Percentiles rank a stretch among this genome's conserved stretches.
These are phyloP conservation scores for Solanum dulcamara DNA, from an alignment of 257 asterid species.

Conservation along the genomic window DNA sequence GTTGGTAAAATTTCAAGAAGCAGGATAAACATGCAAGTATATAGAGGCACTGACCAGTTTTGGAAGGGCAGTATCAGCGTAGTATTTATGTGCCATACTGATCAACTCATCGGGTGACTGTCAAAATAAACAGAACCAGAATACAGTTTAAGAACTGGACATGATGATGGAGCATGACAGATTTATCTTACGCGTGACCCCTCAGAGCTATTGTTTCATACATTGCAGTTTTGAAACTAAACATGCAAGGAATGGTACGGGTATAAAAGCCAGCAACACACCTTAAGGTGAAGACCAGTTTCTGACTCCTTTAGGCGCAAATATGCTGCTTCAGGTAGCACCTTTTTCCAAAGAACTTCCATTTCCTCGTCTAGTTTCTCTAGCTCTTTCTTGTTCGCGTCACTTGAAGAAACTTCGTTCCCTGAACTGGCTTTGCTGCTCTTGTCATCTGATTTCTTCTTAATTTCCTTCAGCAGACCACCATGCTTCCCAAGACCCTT, in stretches of 20 bases:
- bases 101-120: conserved; percentile 86
- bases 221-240: not conserved
- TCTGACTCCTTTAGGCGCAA: conserved; percentile 71
- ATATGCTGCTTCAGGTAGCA: conserved; percentile 57
- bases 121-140: conserved; percentile 12
- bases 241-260: conserved; percentile 3
- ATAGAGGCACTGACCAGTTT: conserved; percentile 57
- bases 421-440: conserved; percentile 29
- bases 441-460: conserved; percentile 48
- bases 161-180: not conserved
- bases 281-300: conserved; percentile 83
- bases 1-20: conserved; percentile 3
- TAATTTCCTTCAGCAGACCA: conserved; percentile 62
- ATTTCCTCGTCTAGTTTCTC: conserved; percentile 33
- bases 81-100: conserved; percentile 67
- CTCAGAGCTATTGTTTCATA: not conserved
- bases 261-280: conserved; percentile 2
- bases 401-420: conserved; percentile 32
- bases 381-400: conserved; percentile 20
- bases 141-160: not conserved
- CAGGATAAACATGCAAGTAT: not conserved
- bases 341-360: conserved; percentile 44
- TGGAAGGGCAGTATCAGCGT: conserved; percentile 85
- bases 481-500: conserved; percentile 94
- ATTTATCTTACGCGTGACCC: not conserved